Percentiles rank a stretch among this genome's conserved stretches.
Conservation (phyloP, 176 grass and related monocot genomes). For the Avena sativa region DNA sequence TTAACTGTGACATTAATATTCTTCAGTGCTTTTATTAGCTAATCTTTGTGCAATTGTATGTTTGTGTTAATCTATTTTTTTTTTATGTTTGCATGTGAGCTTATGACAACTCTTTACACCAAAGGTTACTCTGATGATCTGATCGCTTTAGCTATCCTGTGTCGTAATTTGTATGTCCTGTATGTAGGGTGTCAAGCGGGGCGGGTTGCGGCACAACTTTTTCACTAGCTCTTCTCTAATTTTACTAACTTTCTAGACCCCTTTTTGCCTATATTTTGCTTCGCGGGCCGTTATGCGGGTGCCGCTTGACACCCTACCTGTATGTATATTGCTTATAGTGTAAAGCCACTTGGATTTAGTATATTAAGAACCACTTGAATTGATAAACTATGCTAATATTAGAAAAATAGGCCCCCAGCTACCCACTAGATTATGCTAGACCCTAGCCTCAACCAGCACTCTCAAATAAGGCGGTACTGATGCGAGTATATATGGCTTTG, state of each 20-base stretch:
- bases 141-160: slow-evolving; percentile 10
- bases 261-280: too few species aligned
- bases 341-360: slow-evolving; percentile 27
- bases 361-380: slow-evolving; percentile 22
- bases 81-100: not conserved
- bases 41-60: not conserved
- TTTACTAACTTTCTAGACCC: too few species aligned
- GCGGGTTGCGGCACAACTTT: too few species aligned
- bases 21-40: not conserved
- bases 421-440: slow-evolving; percentile 21
- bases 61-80: not conserved
- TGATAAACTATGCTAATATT: slow-evolving; percentile 23
- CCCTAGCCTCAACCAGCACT: not conserved
- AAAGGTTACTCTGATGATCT: slow-evolving; percentile 8
- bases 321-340: not conserved
- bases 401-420: not conserved
- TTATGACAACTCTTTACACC: not conserved
- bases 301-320: not conserved
- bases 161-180: not conserved
- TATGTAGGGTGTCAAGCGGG: too few species aligned
- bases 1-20: not conserved
- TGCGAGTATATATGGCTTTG: slow-evolving; percentile 24
- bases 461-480: not conserved
- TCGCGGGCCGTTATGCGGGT: too few species aligned
- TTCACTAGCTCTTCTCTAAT: too few species aligned